Base-by-base conservation (phyloP, 768 basidiomycete genomes). In the Suillus occidentalis region DNA sequence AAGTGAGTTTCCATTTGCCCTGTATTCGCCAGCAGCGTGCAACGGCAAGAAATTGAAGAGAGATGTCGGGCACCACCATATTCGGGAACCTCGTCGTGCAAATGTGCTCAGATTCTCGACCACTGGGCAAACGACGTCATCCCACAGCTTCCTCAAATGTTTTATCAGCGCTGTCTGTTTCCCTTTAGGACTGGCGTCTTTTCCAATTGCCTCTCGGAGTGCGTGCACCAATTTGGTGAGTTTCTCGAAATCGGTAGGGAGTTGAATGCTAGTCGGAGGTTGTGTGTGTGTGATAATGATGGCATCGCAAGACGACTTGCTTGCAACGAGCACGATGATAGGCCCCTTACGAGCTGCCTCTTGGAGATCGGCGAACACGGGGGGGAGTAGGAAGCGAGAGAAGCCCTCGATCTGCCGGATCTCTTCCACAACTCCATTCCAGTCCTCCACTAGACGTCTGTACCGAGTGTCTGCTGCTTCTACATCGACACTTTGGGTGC, bases 361-460 rank as follows among this genome's bases (percentile, higher is more conserved):
- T 14, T 31, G 60, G 10, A 70, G 59, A 25, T 58, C 62, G 0
- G 49, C 18, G 55, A 66, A 68, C 8, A 65, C 59, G 6, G 58
- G 39, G 8, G 69, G 62, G 16, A 59, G 60, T 8, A 71, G 55
- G 49, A 71, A 70, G 14, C 63, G 47, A 5, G 52, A 53, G 64
- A 71, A 70, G 4, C 69, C 70, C 28, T 59, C 61, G 6, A 68
- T 14, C 6, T 60, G 36, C 25, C 72, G 61, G 36, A 70, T 69
- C 13, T 68, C 42, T 16, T 10, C 39, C 25, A 71, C 61, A 28
- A 59, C 37, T 18, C 47, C 45, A 14, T 68, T 68, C 68, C 70
- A 70, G 20, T 70, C 42, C 20, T 56, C 28, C 4, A 37, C 31
- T 10, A 62, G 34, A 36, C 40, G 22, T 12, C 49, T 31, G 25